Evolutionary conservation across 148 eudicot species (phyloP).

Genomic region (Suaeda aralocaspica): DNA sequence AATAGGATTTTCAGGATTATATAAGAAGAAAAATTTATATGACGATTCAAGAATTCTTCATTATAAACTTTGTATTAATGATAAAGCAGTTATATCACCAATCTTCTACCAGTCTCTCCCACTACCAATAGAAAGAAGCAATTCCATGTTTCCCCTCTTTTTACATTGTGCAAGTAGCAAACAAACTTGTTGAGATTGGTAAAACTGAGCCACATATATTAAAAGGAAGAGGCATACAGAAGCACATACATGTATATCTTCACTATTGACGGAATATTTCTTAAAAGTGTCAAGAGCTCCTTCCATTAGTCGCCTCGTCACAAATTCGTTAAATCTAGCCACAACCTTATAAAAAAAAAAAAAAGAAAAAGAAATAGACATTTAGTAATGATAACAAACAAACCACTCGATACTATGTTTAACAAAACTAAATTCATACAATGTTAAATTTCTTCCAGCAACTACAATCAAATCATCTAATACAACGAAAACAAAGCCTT

Average conservation of each 20-base stretch:
- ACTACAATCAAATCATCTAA: too few relatives aligned
- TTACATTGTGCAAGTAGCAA: background rate
- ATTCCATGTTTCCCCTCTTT: background rate
- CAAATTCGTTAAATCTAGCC: conserved; percentile 89
- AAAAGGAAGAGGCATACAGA: background rate
- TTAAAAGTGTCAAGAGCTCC: conserved; percentile 90
- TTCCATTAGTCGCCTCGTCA: conserved; percentile 79
- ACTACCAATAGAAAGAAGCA: background rate
- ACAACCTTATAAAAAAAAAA: conserved; percentile 52
- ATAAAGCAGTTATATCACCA: too few relatives aligned
- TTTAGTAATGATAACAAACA: conserved; percentile 3
- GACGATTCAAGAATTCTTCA: too few relatives aligned
- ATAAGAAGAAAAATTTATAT: too few relatives aligned
- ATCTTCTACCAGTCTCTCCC: background rate
- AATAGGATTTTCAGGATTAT: too few relatives aligned
- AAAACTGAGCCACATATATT: background rate
- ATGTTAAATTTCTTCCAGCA: background rate
- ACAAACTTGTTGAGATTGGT: background rate
- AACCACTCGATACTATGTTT: background rate
- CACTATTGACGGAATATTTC: conserved; percentile 72
- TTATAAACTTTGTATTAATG: too few relatives aligned
- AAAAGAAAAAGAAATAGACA: background rate
- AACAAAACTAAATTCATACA: background rate
- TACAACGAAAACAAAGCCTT: too few relatives aligned
- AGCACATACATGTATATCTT: conserved; percentile 79